Conservation (phyloP, 176 grass and related monocot species). For the Juncus inflexus region DNA sequence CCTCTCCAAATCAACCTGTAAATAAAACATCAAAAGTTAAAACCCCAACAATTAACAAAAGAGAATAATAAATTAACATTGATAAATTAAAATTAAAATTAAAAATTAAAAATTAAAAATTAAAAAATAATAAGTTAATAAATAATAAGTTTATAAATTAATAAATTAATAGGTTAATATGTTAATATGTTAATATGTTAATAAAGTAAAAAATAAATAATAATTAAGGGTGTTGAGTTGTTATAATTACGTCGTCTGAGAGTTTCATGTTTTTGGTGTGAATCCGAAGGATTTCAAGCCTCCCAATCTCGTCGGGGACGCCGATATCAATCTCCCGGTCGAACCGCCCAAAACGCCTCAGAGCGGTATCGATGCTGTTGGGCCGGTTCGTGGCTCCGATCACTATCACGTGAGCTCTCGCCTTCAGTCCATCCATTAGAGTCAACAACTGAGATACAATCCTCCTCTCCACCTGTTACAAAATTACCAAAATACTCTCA, state of each 20-base stretch:
- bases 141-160: not conserved
- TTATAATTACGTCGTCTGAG: slow-evolving; percentile 57
- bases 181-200: not conserved
- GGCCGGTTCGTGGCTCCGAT: slow-evolving; percentile 85
- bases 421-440: slow-evolving; percentile 77
- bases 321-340: slow-evolving; percentile 83
- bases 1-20: slow-evolving; percentile 72
- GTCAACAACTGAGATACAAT: slow-evolving; percentile 83
- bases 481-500: too few relatives aligned
- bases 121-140: not conserved
- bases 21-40: not conserved
- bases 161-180: not conserved
- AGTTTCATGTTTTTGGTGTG: slow-evolving; percentile 94
- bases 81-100: too few relatives aligned
- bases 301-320: slow-evolving; percentile 76
- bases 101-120: not conserved
- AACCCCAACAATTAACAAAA: too few relatives aligned
- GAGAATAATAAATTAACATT: not conserved
- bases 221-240: too few relatives aligned
- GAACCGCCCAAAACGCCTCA: slow-evolving; percentile 79
- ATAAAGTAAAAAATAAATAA: not conserved
- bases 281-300: slow-evolving; percentile 80
- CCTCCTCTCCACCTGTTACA: slow-evolving; percentile 44
- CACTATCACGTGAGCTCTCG: slow-evolving; percentile 77
- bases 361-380: slow-evolving; percentile 77